Evolutionary conservation across 805 yeast genomes (phyloP), one percentile per base, ranked within the genome.

Genomic region (Ogataea ramenticola): DNA sequence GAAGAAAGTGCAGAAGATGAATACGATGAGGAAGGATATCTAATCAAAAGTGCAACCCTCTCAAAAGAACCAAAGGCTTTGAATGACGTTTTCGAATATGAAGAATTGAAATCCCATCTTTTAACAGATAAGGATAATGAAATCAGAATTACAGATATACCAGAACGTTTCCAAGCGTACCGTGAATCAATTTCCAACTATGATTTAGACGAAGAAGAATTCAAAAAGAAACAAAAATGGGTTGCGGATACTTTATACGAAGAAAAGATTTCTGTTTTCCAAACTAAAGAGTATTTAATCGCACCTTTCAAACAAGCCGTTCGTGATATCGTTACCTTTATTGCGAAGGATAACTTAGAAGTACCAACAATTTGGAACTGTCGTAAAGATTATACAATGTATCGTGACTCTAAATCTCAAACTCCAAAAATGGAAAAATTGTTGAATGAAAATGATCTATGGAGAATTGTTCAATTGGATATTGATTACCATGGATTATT

Each of bases 331-430:
- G 82, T 76, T 55, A 86, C 72, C 57, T 89, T 80, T 51, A 68
- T 93, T 27, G 72, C 89, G 14, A 79, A 78, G 53, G 95, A 90
- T 40, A 74, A 81, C 46, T 73, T 84, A 50, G 99, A 93, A 60
- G 96, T 91, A 5, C 98, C 99, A 11, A 86, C 89, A 55, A 89
- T 93, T 48, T 89, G 96, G 86, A 85, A 89, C 22, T 96, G 89
- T 59, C 85, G 98, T 61, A 86, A 95, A 65, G 98, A 93, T 63
- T 88, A 86, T 58, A 70, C 88, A 17, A 67, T 86, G 47, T 72
- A 72, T 36, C 77, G 77, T 33, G 60, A 61, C 15, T 53, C 58
- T 26, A 62, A 54, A 38, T 62, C 61, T 33, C 68, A 62, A 15
- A 73, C 70, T 34, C 71, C 77, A 20, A 51, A 49, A 41, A 77